A percentile compares a stretch with the other conserved stretches of the same genome.
Conservation (phyloP, 495 filamentous ascomycete genomes). For the Neurospora intermedia region DNA sequence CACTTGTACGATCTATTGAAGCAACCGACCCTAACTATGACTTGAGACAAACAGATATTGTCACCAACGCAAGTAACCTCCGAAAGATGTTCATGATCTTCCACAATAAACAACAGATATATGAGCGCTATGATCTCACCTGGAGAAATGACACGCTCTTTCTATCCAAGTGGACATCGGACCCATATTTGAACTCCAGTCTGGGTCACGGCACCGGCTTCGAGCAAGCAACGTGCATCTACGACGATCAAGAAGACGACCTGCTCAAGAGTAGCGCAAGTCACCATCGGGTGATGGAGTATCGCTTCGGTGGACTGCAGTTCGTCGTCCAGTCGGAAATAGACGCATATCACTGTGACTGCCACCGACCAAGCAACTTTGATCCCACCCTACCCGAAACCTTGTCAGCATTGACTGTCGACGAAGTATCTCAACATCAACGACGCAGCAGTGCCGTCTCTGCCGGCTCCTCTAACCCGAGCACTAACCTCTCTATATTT, state of each 20-base stretch:
- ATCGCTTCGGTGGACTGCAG: conserved; percentile 11
- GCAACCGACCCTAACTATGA: conserved; percentile 4
- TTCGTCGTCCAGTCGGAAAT: conserved; percentile 17
- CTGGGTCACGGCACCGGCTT: conserved; percentile 14
- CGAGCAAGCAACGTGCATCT: conserved; percentile 13
- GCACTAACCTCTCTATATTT: not conserved
- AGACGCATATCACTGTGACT: conserved; percentile 13
- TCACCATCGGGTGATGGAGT: conserved; percentile 18
- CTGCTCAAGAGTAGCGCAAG: conserved; percentile 10
- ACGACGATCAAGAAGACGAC: conserved; percentile 2
- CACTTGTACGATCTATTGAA: conserved; percentile 12
- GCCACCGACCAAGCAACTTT: conserved; percentile 1
- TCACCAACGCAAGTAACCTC: conserved; percentile 16
- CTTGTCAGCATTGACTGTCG: not conserved
- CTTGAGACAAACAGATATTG: conserved; percentile 3
- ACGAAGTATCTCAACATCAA: not conserved
- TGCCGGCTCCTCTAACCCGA: not conserved
- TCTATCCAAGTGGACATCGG: conserved; percentile 12
- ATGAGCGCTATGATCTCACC: conserved; percentile 14
- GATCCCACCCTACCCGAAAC: not conserved
- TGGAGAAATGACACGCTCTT: conserved; percentile 4
- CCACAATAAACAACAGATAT: not conserved
- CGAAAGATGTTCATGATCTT: conserved; percentile 17
- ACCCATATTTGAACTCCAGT: conserved; percentile 1
- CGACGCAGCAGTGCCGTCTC: not conserved